Conservation (phyloP, 441 rosid genomes). For the Lepidium campestre region DNA sequence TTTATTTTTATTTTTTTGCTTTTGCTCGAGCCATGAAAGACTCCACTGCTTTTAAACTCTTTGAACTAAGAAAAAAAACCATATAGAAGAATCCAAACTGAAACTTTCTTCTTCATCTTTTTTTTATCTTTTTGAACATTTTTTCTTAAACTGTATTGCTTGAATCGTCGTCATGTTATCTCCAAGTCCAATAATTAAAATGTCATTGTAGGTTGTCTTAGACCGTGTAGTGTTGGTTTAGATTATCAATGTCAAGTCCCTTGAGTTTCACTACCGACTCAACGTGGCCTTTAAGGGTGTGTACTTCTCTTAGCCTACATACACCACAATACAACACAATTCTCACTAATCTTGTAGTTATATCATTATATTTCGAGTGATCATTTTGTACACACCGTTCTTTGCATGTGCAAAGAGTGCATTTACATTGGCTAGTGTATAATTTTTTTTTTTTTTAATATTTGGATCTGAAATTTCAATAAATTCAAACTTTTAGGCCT, state of each 20-base stretch:
- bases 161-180: background rate
- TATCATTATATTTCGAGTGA: too few species aligned
- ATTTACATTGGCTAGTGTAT: too few species aligned
- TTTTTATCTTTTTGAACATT: background rate
- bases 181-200: background rate
- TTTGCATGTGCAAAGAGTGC: too few species aligned
- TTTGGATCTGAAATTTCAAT: too few species aligned
- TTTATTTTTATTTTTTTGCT: background rate
- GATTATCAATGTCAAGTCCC: slow-evolving; percentile 74
- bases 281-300: slow-evolving; percentile 78
- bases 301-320: slow-evolving; percentile 68
- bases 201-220: background rate
- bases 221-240: slow-evolving; percentile 74
- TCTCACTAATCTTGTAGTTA: slow-evolving; percentile 5
- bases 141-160: slow-evolving; percentile 20
- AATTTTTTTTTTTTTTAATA: too few species aligned
- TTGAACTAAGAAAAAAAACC: slow-evolving; percentile 8
- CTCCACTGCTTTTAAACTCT: background rate
- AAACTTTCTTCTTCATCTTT: background rate
- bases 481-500: too few species aligned
- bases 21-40: background rate
- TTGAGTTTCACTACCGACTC: slow-evolving; percentile 75
- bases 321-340: background rate
- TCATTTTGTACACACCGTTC: too few species aligned
- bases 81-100: background rate